Evolutionary conservation across 2,329 filamentous ascomycete genomes (phyloP).

Genomic region (Graphiopsis chlorocephala): DNA sequence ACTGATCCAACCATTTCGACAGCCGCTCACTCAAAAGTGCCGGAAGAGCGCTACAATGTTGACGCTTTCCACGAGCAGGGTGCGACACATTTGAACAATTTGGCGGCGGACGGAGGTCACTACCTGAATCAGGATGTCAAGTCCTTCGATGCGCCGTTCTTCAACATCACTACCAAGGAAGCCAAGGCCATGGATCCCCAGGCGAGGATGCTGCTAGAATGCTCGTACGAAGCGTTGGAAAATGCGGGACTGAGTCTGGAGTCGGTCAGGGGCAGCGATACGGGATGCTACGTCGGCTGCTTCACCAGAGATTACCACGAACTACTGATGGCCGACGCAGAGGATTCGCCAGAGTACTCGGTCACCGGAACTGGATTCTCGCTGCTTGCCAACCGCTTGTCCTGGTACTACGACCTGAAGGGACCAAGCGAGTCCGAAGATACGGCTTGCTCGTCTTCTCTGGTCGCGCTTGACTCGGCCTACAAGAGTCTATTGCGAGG

Average conservation of each 20-base stretch:
- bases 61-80: conserved; percentile 25
- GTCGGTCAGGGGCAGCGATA: conserved; percentile 15
- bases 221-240: conserved; percentile 23
- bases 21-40: conserved; percentile 17
- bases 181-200: conserved; percentile 30
- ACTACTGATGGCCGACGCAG: conserved; percentile 22
- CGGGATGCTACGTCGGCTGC: conserved; percentile 24
- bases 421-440: conserved; percentile 19
- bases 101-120: conserved; percentile 10
- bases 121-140: conserved; percentile 26
- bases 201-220: conserved; percentile 27
- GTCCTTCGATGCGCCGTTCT: conserved; percentile 28
- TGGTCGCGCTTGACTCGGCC: background rate
- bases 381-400: conserved; percentile 16
- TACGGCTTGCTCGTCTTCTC: conserved; percentile 14
- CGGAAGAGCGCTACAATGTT: conserved; percentile 23
- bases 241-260: conserved; percentile 14
- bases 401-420: conserved; percentile 18
- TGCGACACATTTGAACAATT: conserved; percentile 4
- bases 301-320: conserved; percentile 25
- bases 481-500: no score
- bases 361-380: conserved; percentile 13
- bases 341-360: conserved; percentile 22
- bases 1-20: no score
- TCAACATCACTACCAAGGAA: conserved; percentile 24